Evolutionary conservation across 2,329 filamentous ascomycete species (phyloP), one percentile per base, ranked within the genome.

Genomic region (Ilyonectria destructans): DNA sequence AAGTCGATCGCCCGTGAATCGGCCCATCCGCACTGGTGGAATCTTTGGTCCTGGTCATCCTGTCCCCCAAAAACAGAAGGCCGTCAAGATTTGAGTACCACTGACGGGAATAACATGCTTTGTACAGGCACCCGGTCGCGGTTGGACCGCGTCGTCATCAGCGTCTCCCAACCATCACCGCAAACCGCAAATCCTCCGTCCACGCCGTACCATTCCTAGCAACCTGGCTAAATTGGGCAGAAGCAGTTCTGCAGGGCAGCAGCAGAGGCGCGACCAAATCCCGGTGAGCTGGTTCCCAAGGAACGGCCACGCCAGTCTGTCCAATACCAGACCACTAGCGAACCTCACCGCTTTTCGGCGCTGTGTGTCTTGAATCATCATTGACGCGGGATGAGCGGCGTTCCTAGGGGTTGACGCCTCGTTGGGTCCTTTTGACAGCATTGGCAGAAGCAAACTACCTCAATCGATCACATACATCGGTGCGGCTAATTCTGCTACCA

Each of bases 261-360:
- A 7, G 48, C 12, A 49, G 57, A 35, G 21, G 43, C 61, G 62
- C 56, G 57, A 65, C 68, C 40, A 62, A 29, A 58, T 69, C 70
- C 73, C 73, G 58, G 69, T 63, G 61, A 37, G 69, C 62, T 69
- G 72, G 72, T 74, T 69, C 72, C 51, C 13, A 58, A 31, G 43
- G 52, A 45, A 51, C 35, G 19, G 46, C 45, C 58, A 58, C 58
- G 64, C 58, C 29, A 65, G 64, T 54, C 64, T 62, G 64, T 61
- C 58, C 58, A 66, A 54, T 23, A 56, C 8, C 33, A 43, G 49
- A 58, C 48, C 58, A 54, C 43, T 26, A 54, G 52, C 58, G 29
- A 58, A 61, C 29, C 33, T 67, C 64, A 67, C 64, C 64, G 64
- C 64, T 62, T 54, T 67, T 67, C 64, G 23, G 58, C 62, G 19